These are phyloP conservation scores for Geranium incanum DNA, from an alignment of 441 rosid species.

Conservation along the genomic window DNA sequence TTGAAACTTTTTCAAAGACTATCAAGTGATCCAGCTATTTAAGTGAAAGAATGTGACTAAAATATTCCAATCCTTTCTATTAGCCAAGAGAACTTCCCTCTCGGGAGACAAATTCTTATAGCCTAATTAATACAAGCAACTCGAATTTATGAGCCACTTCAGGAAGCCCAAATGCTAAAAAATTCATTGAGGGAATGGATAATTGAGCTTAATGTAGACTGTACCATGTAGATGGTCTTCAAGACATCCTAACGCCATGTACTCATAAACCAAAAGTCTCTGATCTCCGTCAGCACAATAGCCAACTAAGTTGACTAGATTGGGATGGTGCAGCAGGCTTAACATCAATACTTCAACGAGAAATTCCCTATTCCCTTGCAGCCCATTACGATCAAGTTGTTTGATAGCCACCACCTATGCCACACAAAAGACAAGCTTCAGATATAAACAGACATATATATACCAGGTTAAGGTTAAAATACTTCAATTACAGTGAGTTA, in stretches of 20 bases:
- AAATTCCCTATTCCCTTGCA: conserved; percentile 57
- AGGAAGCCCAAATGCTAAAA: too few species aligned
- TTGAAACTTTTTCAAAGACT: too few species aligned
- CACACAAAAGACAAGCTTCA: neutral
- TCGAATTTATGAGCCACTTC: too few species aligned
- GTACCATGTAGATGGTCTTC: conserved; percentile 77
- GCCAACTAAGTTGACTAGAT: conserved; percentile 76
- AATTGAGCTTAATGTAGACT: neutral
- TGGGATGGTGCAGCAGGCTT: conserved; percentile 72
- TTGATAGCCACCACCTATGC: conserved; percentile 50
- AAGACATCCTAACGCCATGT: conserved; percentile 71
- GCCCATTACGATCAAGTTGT: conserved; percentile 36
- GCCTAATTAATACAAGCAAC: too few species aligned
- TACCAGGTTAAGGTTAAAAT: neutral
- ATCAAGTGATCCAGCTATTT: neutral
- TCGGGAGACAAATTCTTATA: too few species aligned
- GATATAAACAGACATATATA: too few species aligned
- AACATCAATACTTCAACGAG: conserved; percentile 55
- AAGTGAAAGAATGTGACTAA: neutral
- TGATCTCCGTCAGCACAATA: conserved; percentile 88
- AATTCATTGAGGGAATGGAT: neutral
- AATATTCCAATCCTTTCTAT: neutral
- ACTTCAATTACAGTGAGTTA: neutral
- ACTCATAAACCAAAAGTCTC: conserved; percentile 80
- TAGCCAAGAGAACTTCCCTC: neutral